A percentile compares a stretch with the other conserved stretches of the same genome.
These are phyloP conservation scores for Leonotis leonurus DNA, from an alignment of 257 asterid genomes.

Conservation along the genomic window DNA sequence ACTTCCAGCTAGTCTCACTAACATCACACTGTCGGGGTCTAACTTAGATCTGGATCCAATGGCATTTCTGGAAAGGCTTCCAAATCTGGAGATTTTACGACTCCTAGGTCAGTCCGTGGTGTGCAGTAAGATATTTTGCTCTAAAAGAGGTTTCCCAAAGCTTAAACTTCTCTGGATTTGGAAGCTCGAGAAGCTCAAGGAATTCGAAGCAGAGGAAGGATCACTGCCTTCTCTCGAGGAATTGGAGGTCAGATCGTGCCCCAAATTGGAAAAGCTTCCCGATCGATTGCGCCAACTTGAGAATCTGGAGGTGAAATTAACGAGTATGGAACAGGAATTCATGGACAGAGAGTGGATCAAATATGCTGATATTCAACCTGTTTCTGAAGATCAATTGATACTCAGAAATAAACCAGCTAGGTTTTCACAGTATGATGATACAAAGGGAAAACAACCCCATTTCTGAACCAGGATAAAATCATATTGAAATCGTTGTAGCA, in stretches of 20 bases:
- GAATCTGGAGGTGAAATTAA: background rate
- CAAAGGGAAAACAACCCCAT: too few relatives aligned
- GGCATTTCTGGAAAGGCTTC: conserved; percentile 11
- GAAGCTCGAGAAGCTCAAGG: conserved; percentile 13
- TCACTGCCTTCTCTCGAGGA: conserved; percentile 16
- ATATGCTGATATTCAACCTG: background rate
- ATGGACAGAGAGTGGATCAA: background rate
- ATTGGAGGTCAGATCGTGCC: conserved; percentile 22
- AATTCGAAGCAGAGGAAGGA: conserved; percentile 10
- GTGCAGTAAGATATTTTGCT: background rate
- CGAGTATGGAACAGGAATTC: background rate
- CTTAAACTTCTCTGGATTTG: conserved; percentile 19
- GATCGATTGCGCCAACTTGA: background rate
- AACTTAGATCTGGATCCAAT: conserved; percentile 12
- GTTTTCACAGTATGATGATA: too few relatives aligned
- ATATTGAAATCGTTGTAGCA: too few relatives aligned
- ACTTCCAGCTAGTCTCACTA: conserved; percentile 13
- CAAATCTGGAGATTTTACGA: conserved; percentile 16
- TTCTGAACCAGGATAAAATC: too few relatives aligned
- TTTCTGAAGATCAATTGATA: background rate
- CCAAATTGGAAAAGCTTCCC: conserved; percentile 12
- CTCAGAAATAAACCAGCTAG: background rate
- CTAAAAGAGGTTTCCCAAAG: conserved; percentile 1
- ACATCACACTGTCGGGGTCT: conserved; percentile 20
- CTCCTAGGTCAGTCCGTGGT: conserved; percentile 1